Base-by-base conservation (phyloP, 495 filamentous ascomycete genomes). In the Parathielavia hyrcaniae region DNA sequence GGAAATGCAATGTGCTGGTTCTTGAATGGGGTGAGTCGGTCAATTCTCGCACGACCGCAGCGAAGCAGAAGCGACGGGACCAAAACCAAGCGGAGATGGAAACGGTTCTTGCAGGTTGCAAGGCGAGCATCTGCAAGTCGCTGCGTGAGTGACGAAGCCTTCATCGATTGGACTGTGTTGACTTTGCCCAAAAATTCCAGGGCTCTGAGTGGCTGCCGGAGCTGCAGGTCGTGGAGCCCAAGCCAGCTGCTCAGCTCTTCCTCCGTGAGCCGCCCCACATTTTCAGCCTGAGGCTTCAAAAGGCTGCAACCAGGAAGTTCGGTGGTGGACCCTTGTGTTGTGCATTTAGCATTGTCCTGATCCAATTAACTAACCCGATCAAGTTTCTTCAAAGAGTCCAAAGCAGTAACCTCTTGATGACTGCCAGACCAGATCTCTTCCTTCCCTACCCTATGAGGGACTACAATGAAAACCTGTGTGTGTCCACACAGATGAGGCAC, bases 121-220 rank as follows among this genome's bases (percentile, higher is more conserved):
- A 58, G 53, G 54, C 49, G 53, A 50, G 55, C 55, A 62, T 59
- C 38, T 57, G 63, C 60, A 62, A 23, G 58, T n/a, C n/a, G n/a
- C n/a, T n/a, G 26, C 26, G 26, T 2, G 3, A 67, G 64, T 66
- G 66, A 71, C 67, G 69, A 71, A 71, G 65, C 57, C 62, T 68
- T 64, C 63, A 48, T 49, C 63, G 58, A 72, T 72, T 72, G 69
- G 70, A 59, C 54, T 61, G 65, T 71, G 70, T 72, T 72, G 70
- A 72, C 67, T 67, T 66, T 67, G 58, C 62, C 58, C 60, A 50
- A 71, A 69, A 72, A 70, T 55, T 66, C 63, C 22, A n/a, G 23
- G 47, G 52, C 35, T 49, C 41, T 50, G 38, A 69, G 64, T 72
- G 64, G 69, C 45, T 52, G 69, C 45, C 49, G 56, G 60, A 64